phyloP scores from a whole-genome alignment of 2,329 filamentous ascomycete species.

The Microsporum canis region DNA sequence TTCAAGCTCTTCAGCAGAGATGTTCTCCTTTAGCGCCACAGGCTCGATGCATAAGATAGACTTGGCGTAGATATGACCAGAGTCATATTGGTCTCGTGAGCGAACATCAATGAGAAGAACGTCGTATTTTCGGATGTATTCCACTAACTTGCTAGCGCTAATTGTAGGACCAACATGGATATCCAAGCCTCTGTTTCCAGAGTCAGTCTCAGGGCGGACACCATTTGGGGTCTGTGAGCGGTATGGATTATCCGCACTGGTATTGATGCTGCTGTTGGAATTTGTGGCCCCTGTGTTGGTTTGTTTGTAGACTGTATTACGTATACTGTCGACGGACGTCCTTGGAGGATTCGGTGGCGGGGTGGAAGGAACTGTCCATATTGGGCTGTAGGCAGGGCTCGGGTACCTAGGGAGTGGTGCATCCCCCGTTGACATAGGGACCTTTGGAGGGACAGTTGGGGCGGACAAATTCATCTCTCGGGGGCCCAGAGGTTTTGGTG shows the following conservation, averaged over 20 bases:
- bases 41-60: conserved; percentile 86
- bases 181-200: conserved; percentile 36
- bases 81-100: conserved; percentile 65
- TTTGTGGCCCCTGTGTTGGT: conserved; percentile 10
- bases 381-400: conserved; percentile 39
- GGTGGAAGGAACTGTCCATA: conserved; percentile 31
- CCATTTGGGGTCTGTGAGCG: conserved; percentile 36
- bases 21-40: conserved; percentile 56
- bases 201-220: conserved; percentile 26
- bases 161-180: conserved; percentile 51
- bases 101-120: conserved; percentile 81
- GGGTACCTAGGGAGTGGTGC: conserved; percentile 37
- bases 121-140: conserved; percentile 54
- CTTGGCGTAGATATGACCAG: conserved; percentile 76
- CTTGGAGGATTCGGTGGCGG: conserved; percentile 29
- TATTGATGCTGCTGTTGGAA: conserved; percentile 26
- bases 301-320: conserved; percentile 19
- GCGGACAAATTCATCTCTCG: conserved; percentile 32
- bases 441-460: conserved; percentile 34
- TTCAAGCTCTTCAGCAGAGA: conserved; percentile 52
- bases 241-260: conserved; percentile 33
- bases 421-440: conserved; percentile 26
- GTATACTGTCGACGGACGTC: conserved; percentile 32
- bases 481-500: conserved; percentile 30
- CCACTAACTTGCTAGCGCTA: conserved; percentile 57